These are phyloP conservation scores for Triticum dicoccoides DNA, from an alignment of 176 grass and related monocot species.

Conservation along the genomic window DNA sequence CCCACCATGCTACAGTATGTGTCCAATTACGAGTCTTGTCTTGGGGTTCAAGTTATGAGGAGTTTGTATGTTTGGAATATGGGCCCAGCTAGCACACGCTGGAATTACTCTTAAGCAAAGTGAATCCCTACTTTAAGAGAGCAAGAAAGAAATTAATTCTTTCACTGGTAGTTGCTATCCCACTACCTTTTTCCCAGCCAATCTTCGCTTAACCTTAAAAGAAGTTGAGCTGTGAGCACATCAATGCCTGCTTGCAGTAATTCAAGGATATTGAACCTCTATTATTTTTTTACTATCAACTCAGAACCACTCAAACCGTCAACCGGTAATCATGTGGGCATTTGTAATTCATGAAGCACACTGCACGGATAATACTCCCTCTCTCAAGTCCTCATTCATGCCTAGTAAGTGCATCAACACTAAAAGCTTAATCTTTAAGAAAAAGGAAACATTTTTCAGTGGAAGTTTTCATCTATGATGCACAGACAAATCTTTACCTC, in stretches of 20 bases:
- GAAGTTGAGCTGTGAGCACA: background rate
- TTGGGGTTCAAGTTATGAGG: background rate
- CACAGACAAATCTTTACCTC: background rate
- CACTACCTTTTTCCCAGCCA: background rate
- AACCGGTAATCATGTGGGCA: background rate
- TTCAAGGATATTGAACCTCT: background rate
- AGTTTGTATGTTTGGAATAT: background rate
- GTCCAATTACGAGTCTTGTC: background rate
- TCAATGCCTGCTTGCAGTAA: background rate
- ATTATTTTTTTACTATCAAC: slow-evolving; percentile 8
- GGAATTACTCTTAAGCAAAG: background rate
- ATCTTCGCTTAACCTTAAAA: background rate
- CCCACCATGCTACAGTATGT: background rate
- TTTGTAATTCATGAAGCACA: background rate
- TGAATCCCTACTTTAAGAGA: background rate
- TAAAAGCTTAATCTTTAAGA: background rate
- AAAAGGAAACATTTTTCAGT: background rate
- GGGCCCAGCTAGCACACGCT: background rate
- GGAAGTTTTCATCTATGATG: background rate
- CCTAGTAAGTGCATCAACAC: background rate
- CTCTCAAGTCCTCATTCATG: background rate
- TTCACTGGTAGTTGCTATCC: background rate
- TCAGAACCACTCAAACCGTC: background rate
- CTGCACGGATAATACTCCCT: background rate
- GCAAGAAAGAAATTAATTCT: background rate